Conservation (phyloP, 345 rosid genomes). For the Salix suchowensis region DNA sequence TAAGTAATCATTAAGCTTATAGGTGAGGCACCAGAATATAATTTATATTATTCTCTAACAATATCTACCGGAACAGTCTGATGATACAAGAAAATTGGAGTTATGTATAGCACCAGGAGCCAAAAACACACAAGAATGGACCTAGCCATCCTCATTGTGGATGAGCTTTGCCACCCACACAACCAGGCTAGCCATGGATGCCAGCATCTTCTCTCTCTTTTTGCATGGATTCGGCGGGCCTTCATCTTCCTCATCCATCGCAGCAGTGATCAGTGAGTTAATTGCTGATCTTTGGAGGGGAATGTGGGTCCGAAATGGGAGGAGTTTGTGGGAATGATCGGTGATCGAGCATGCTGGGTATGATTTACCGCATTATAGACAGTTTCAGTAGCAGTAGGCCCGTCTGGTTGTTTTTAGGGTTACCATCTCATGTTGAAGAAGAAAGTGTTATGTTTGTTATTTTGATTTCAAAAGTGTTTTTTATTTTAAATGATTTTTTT, state of each 20-base stretch:
- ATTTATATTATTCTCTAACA: too few species aligned
- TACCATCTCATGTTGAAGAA: not conserved
- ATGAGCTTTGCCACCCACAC: constrained; percentile 21
- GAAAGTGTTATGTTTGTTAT: too few species aligned
- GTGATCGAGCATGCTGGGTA: not conserved
- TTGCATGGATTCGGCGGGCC: not conserved
- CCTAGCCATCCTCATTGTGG: not conserved
- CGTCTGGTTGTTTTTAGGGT: not conserved
- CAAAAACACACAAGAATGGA: not conserved
- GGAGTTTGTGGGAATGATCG: not conserved
- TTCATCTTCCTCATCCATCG: not conserved
- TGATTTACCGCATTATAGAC: not conserved
- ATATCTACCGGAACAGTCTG: not conserved
- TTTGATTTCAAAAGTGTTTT: too few species aligned
- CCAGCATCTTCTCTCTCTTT: not conserved
- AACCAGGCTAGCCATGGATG: not conserved
- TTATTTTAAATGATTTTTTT: too few species aligned
- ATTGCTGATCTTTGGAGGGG: not conserved
- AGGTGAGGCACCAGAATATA: rapidly evolving
- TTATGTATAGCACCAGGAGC: not conserved
- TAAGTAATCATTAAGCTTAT: too few species aligned
- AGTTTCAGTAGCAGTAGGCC: not conserved
- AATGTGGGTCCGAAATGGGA: not conserved
- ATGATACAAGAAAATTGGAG: not conserved
- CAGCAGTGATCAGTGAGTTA: not conserved